Evolutionary conservation across 2,329 filamentous ascomycete species (phyloP).

Genomic region (Cadophora luteo-olivacea): DNA sequence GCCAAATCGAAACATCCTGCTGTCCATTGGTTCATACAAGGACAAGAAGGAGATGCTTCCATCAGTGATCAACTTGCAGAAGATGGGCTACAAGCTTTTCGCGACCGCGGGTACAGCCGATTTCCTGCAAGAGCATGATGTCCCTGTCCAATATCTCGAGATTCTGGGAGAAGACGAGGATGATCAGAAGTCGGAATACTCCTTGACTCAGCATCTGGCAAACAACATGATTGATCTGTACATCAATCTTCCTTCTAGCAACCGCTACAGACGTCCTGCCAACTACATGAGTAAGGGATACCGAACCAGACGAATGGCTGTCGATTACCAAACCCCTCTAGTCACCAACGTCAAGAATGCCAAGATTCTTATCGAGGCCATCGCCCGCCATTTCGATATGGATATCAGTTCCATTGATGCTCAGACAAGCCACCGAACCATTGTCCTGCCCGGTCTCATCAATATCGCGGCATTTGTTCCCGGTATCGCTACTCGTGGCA

Average conservation of each 20-base stretch:
- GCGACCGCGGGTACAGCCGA: conserved; percentile 96
- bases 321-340: conserved; percentile 91
- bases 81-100: conserved; percentile 93
- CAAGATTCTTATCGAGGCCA: conserved; percentile 94
- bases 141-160: conserved; percentile 93
- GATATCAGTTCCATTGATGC: conserved; percentile 85
- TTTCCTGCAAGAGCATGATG: conserved; percentile 90
- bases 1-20: conserved; percentile 91
- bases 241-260: conserved; percentile 99
- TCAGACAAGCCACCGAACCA: conserved; percentile 84
- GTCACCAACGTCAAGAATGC: conserved; percentile 99
- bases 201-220: conserved; percentile 91
- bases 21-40: conserved; percentile 97
- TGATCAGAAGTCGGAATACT: conserved; percentile 94
- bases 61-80: conserved; percentile 86
- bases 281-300: conserved; percentile 99
- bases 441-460: conserved; percentile 76
- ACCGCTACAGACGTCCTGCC: conserved; percentile 93
- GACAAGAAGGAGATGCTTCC: conserved; percentile 98
- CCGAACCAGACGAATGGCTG: conserved; percentile 94
- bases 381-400: conserved; percentile 86
- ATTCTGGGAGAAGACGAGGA: conserved; percentile 79
- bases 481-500: conserved; percentile 68
- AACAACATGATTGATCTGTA: conserved; percentile 99
- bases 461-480: conserved; percentile 84